phyloP scores from a whole-genome alignment of 331 rosid genomes.

The Saraca asoca region DNA sequence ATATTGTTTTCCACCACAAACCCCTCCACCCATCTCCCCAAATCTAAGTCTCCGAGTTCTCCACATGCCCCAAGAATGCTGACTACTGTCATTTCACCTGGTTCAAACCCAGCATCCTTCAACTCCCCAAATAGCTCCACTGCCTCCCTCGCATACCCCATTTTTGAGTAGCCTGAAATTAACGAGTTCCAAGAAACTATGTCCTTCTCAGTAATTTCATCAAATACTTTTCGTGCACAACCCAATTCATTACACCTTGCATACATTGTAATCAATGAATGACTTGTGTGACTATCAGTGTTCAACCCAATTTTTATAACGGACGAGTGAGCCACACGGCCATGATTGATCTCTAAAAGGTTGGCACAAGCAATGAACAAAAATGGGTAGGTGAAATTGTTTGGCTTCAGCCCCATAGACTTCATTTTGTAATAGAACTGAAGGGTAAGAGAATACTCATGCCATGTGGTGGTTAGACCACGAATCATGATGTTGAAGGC shows the following conservation, averaged over 20 bases:
- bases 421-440: slow-evolving; percentile 57
- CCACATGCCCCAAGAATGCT: slow-evolving; percentile 74
- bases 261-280: slow-evolving; percentile 71
- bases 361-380: slow-evolving; percentile 69
- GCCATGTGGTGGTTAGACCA: slow-evolving; percentile 73
- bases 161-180: slow-evolving; percentile 68
- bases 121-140: slow-evolving; percentile 57
- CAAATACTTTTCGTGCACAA: slow-evolving; percentile 68
- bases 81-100: slow-evolving; percentile 69
- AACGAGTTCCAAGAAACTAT: slow-evolving; percentile 80
- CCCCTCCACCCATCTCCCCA: slow-evolving; percentile 72
- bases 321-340: slow-evolving; percentile 49
- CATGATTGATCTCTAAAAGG: slow-evolving; percentile 40
- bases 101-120: slow-evolving; percentile 60
- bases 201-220: slow-evolving; percentile 61
- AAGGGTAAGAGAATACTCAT: slow-evolving; percentile 50
- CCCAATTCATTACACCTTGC: slow-evolving; percentile 50
- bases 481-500: slow-evolving; percentile 83
- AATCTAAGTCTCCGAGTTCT: slow-evolving; percentile 65
- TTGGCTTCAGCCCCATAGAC: slow-evolving; percentile 40
- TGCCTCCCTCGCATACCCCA: slow-evolving; percentile 58
- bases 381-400: slow-evolving; percentile 75
- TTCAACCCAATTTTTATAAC: slow-evolving; percentile 59
- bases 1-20: slow-evolving; percentile 48
- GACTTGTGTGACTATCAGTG: slow-evolving; percentile 50